Evolutionary conservation across 2,329 filamentous ascomycete species (phyloP), one percentile per base, ranked within the genome.

Genomic region (Sporothrix pallida): DNA sequence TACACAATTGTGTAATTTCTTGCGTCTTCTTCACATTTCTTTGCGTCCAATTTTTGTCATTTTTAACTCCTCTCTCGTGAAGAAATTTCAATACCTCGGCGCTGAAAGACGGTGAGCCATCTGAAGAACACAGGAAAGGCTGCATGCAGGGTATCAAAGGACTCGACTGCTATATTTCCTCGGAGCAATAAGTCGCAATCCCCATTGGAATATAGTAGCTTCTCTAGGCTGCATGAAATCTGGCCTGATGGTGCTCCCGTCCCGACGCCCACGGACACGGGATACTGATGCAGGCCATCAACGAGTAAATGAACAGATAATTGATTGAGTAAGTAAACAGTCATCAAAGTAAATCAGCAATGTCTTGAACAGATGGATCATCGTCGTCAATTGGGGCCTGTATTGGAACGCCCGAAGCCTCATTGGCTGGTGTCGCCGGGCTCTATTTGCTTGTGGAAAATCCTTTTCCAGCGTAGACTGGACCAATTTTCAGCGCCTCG

Each of bases 341-440:
- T 37, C 31, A 37, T 37, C 31, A 37, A 37, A 37, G 31, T 37
- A 37, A 2, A 37, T 37, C 3, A 37, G 31, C 31, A 37, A 12
- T 69, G 67, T 69, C 67, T 37, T 54, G 46, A 23, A n/a, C 46
- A 44, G 26, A 54, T 54, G 23, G 15, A 42, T 54, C 23, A 23
- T 26, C 26, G 20, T 37, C 46, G 46, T 69, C 46, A 48, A 10
- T 52, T 23, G 15, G 4, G 26, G 23, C 3, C 26, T 54, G 67
- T 44, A 72, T 65, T 68, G 56, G 20, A 72, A 58, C 50, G 42
- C n/a, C 62, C 7, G n/a, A 37, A 5, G 60, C 37, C 71, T 58
- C n/a, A 72, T 72, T 72, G 71, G 71, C 42, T 44, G 37, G 52
- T 68, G 5, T 12, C 37, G 62, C 62, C 62, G 62, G 37, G 46